These are phyloP conservation scores for Perkinsus olseni DNA, from an alignment of 169 alveolate species.

Conservation along the genomic window DNA sequence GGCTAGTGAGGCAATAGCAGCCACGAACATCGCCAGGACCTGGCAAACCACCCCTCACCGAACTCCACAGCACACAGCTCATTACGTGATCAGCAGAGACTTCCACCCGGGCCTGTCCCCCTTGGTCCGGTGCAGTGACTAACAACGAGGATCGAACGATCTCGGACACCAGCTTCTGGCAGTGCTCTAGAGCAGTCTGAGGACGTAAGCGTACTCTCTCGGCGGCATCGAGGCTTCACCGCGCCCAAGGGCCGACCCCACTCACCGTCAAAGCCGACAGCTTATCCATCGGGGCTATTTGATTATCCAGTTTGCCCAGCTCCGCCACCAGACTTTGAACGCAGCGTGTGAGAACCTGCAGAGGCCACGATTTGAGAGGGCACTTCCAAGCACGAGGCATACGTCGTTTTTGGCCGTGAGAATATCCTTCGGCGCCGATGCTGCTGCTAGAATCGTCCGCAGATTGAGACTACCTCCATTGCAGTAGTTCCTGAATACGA, in stretches of 20 bases:
- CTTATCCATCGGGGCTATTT: neutral
- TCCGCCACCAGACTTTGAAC: neutral
- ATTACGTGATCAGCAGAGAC: neutral
- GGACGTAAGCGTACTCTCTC: neutral
- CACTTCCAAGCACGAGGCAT: neutral
- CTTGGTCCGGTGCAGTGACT: neutral
- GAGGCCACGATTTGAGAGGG: neutral
- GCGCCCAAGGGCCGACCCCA: too few species aligned
- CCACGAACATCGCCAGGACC: neutral
- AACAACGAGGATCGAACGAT: neutral
- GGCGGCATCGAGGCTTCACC: too few species aligned
- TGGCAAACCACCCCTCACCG: too few species aligned
- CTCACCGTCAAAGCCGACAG: neutral
- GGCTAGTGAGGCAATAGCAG: neutral
- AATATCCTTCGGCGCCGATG: neutral
- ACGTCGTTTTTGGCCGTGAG: neutral
- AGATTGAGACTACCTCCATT: neutral
- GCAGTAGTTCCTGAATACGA: neutral
- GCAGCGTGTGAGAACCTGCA: neutral
- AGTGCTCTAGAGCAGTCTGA: neutral
- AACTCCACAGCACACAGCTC: neutral
- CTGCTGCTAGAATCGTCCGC: neutral
- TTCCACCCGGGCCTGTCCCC: neutral
- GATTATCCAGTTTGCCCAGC: neutral
- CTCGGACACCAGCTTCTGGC: neutral